Conservation (phyloP, 352 stramenopile genomes). For the Peronospora belbahrii region DNA sequence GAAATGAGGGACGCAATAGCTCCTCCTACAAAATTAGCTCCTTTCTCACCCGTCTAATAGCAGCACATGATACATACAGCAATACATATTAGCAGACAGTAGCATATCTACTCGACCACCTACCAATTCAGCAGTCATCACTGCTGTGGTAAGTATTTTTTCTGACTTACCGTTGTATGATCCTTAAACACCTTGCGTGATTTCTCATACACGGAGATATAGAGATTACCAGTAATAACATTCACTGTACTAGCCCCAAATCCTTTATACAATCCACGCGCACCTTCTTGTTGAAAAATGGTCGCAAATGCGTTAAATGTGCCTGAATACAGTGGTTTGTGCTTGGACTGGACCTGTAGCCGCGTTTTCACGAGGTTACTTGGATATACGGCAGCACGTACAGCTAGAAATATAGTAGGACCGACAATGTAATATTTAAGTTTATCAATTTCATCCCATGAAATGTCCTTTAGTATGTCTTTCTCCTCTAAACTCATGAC, state of each 20-base stretch:
- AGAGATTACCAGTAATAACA: constrained; percentile 83
- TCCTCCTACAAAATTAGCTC: constrained; percentile 70
- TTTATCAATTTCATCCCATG: constrained; percentile 88
- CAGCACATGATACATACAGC: background rate
- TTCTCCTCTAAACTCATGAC: constrained; percentile 22
- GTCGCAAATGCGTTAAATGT: constrained; percentile 82
- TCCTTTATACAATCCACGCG: constrained; percentile 78
- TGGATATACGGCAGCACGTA: constrained; percentile 80
- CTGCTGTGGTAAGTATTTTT: no score
- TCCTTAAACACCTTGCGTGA: constrained; percentile 63
- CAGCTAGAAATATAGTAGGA: constrained; percentile 71
- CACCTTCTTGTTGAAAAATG: constrained; percentile 70
- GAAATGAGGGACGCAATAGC: constrained; percentile 72
- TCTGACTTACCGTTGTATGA: constrained; percentile 40
- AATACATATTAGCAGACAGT: no score
- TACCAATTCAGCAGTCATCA: background rate
- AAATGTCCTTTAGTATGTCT: constrained; percentile 62
- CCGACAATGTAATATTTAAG: constrained; percentile 80
- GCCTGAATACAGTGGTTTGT: constrained; percentile 62
- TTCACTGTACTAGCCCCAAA: constrained; percentile 84
- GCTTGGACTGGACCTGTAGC: constrained; percentile 75
- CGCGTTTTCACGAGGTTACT: constrained; percentile 86
- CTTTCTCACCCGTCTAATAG: constrained; percentile 43
- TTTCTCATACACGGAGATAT: constrained; percentile 86
- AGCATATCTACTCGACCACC: no score